phyloP scores from a whole-genome alignment of 139 green algal species.

The Coelastrella sp. region DNA sequence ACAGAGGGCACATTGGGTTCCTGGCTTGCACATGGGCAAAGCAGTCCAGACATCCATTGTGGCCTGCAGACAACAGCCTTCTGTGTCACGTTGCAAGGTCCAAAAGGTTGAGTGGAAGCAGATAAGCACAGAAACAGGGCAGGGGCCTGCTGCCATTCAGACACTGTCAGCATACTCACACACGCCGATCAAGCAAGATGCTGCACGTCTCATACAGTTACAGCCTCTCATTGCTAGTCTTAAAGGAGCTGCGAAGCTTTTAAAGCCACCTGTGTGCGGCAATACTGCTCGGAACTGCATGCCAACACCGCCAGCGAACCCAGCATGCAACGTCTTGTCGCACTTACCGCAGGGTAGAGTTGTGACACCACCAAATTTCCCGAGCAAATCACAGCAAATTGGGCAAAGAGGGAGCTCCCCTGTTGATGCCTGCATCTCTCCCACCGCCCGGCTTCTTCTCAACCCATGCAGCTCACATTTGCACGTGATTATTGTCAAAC shows the following conservation, averaged over 20 bases:
- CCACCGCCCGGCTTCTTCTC: background rate
- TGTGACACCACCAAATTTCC: slow-evolving; percentile 67
- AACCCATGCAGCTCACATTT: background rate
- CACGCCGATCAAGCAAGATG: too few species aligned
- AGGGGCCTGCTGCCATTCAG: too few species aligned
- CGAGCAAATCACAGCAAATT: slow-evolving; percentile 71
- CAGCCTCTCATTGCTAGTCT: too few species aligned
- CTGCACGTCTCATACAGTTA: too few species aligned
- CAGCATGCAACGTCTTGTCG: background rate
- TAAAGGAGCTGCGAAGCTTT: too few species aligned
- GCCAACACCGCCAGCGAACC: background rate
- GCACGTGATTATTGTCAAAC: too few species aligned
- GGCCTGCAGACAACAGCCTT: slow-evolving; percentile 56
- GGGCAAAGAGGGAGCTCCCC: slow-evolving; percentile 59
- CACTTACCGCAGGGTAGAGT: slow-evolving; percentile 76
- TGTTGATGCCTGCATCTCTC: background rate
- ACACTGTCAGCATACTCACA: too few species aligned
- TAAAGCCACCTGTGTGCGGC: too few species aligned
- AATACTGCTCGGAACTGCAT: background rate
- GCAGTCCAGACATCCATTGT: slow-evolving; percentile 82
- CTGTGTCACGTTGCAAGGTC: too few species aligned
- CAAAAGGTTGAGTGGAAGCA: too few species aligned
- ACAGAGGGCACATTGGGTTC: slow-evolving; percentile 69
- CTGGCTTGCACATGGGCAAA: slow-evolving; percentile 61
- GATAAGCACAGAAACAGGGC: too few species aligned